Conservation (phyloP, 83 land plant genomes). For the Larix sibirica region DNA sequence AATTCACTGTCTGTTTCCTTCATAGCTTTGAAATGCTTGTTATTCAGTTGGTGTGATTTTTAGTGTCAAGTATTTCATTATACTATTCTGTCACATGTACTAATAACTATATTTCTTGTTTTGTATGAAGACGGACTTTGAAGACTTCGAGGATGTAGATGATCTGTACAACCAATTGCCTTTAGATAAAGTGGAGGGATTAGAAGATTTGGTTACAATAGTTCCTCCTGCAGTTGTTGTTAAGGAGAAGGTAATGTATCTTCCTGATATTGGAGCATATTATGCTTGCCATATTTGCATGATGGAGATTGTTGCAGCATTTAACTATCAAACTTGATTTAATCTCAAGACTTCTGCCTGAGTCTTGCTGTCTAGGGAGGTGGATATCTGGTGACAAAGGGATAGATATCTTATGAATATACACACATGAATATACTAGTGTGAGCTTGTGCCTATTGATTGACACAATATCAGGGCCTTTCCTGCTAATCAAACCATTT, state of each 20-base stretch:
- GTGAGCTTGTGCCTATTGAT: too few species aligned
- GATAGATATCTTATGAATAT: too few species aligned
- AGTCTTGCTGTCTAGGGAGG: too few species aligned
- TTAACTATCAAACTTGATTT: too few species aligned
- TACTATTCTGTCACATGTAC: background rate
- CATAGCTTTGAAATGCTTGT: background rate
- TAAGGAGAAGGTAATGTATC: conserved; percentile 66
- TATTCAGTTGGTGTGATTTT: conserved; percentile 5
- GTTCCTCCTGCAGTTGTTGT: conserved; percentile 63
- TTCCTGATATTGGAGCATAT: background rate
- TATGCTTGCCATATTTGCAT: background rate
- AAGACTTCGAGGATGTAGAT: conserved; percentile 91
- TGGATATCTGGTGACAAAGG: too few species aligned
- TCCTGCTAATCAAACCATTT: too few species aligned
- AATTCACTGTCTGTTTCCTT: background rate
- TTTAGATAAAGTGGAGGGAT: conserved; percentile 88
- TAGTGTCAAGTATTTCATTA: background rate
- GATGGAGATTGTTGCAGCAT: background rate
- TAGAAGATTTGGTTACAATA: conserved; percentile 83
- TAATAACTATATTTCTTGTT: background rate
- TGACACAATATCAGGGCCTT: too few species aligned
- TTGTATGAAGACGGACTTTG: conserved; percentile 81
- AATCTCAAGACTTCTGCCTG: too few species aligned
- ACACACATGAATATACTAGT: too few species aligned
- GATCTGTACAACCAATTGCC: conserved; percentile 79